Evolutionary conservation across 352 stramenopile species (phyloP).

Genomic region (Ophiocytium majus): DNA sequence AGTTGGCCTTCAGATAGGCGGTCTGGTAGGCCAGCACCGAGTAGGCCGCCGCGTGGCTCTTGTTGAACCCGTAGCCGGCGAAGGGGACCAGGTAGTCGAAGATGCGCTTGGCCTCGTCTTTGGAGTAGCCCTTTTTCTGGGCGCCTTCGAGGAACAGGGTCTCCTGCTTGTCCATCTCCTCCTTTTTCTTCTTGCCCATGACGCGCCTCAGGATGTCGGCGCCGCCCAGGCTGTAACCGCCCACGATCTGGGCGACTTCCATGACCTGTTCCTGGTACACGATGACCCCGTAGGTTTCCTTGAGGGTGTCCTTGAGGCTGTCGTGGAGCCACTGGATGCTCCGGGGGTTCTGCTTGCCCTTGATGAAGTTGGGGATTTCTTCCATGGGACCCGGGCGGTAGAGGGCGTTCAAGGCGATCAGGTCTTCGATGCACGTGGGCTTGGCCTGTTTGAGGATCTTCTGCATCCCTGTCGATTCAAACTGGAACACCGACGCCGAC

Average conservation of each 20-base stretch:
- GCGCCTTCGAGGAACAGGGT: neutral
- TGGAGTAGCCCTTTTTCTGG: neutral
- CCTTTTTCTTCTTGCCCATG: conserved; percentile 8
- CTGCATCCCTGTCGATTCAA: neutral
- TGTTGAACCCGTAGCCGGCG: neutral
- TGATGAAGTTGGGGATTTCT: conserved; percentile 3
- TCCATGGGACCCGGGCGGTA: neutral
- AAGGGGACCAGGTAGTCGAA: neutral
- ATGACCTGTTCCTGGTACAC: conserved; percentile 11
- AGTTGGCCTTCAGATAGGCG: neutral
- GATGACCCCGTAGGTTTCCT: conserved; percentile 1
- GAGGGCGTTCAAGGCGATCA: conserved; percentile 6
- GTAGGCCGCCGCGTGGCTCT: neutral
- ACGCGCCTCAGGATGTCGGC: neutral
- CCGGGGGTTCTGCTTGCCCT: neutral
- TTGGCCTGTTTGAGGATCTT: neutral
- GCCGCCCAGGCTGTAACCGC: neutral
- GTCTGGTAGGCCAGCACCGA: neutral
- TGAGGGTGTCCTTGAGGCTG: neutral
- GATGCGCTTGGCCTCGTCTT: neutral
- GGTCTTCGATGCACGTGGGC: neutral
- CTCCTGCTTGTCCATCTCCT: neutral
- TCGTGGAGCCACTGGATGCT: neutral
- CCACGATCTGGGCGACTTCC: neutral
- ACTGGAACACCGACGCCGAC: neutral